Base-by-base conservation (phyloP, 108 stramenopile genomes). In the Fragilaria crotonensis region DNA sequence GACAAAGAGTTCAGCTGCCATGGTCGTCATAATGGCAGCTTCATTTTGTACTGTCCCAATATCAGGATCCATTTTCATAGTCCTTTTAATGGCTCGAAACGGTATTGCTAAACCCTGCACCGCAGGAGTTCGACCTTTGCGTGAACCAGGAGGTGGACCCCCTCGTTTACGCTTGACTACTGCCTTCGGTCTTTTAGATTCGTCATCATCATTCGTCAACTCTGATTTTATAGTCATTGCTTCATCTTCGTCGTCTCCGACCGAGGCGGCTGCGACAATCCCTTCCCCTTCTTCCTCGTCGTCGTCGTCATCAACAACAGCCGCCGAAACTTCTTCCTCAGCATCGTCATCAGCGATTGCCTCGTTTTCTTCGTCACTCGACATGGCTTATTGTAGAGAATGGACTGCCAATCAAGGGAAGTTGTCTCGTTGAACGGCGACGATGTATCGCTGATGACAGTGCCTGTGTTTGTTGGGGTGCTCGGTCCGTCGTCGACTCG, bases 1-100 rank as follows among this genome's bases (percentile, higher is more conserved):
- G 23, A 93, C 41, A 50, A 93, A 93, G 9, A 89, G 67, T 57
- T 87, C 87, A 7, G 73, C 71, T 0, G 90, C 90, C 30, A 78
- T 44, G 2, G 90, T 87, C 1, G 78, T 71, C 73, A 93, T 64
- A 33, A 89, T 87, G 0, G 87, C 87, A 0, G 91, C 91, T 48
- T 93, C 91, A 56, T 89, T 87, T 63, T 93, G 91, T 22, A 93
- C 87, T 48, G 83, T 92, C 1, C 79, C 83, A 64, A 83, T 83
- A 48, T 80, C 77, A 18, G 74, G 74, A 67, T 93, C 86, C 45
- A 83, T 53, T 57, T 93, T 89, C 91, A 93, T 93, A 5, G 72
- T 83, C 44, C 86, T 77, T 48, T 89, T 89, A 30, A 88, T 76
- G 4, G 84, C 72, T 3, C 91, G 81, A 62, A 87, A 93, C 0